Conservation (phyloP, 192 early-diverging fungal genomes). For the Rhizophagus prolifer region DNA sequence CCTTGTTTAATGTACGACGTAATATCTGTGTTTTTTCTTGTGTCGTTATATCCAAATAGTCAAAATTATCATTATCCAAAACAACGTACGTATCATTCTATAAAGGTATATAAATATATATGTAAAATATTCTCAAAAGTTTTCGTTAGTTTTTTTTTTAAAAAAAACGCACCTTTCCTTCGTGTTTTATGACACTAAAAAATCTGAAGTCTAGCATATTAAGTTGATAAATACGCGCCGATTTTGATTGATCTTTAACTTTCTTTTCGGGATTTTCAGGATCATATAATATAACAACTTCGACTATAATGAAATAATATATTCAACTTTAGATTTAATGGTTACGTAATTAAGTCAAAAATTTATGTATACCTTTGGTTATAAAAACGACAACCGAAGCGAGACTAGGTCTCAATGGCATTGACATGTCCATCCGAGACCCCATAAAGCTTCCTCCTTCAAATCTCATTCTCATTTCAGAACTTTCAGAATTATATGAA, state of each 20-base stretch:
- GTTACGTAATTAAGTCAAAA: background rate
- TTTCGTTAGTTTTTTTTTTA: background rate
- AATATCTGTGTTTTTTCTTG: slow-evolving; percentile 37
- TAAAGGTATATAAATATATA: slow-evolving; percentile 13
- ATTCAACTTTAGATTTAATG: background rate
- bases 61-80: slow-evolving; percentile 54
- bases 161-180: slow-evolving; percentile 38
- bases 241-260: background rate
- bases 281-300: slow-evolving; percentile 25
- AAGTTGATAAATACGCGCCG: slow-evolving; percentile 28
- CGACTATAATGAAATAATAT: slow-evolving; percentile 29
- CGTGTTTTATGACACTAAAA: slow-evolving; percentile 51
- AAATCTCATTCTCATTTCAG: background rate
- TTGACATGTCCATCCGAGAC: background rate
- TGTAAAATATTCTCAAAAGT: background rate
- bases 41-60: slow-evolving; percentile 41
- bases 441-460: slow-evolving; percentile 9
- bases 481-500: background rate
- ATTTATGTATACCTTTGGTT: slow-evolving; percentile 34
- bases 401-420: slow-evolving; percentile 38
- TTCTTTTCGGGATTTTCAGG: background rate
- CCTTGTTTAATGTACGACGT: slow-evolving; percentile 46
- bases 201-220: slow-evolving; percentile 46
- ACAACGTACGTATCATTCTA: slow-evolving; percentile 48
- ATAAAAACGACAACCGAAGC: slow-evolving; percentile 38